A percentile compares a stretch with the other conserved stretches of the same genome.
Evolutionary conservation across 208 protist genomes (phyloP).

Genomic region (Leishmania tarentolae): DNA sequence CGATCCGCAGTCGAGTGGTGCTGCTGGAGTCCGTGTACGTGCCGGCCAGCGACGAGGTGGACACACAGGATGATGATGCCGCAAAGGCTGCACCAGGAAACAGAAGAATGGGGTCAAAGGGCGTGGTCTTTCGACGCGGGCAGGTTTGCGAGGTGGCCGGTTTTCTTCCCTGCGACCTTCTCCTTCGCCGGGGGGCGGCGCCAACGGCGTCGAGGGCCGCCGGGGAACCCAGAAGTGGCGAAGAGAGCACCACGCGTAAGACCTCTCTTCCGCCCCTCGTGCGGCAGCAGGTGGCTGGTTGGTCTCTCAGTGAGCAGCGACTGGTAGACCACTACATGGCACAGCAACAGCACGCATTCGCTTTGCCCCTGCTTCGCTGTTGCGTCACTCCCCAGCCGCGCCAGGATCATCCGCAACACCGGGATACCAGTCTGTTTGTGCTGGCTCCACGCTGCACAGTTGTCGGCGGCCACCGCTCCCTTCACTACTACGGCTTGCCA

Average conservation of each 20-base stretch:
- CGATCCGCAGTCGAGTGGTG: slow-evolving; percentile 35
- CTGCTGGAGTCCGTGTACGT: slow-evolving; percentile 25
- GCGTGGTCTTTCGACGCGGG: neutral
- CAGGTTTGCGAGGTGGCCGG: slow-evolving; percentile 32
- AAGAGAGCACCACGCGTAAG: neutral
- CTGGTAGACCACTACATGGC: slow-evolving; percentile 20
- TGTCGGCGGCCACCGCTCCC: slow-evolving; percentile 54
- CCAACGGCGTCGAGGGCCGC: neutral
- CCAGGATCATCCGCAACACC: neutral
- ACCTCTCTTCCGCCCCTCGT: slow-evolving; percentile 1
- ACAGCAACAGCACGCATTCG: slow-evolving; percentile 27
- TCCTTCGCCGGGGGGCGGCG: neutral
- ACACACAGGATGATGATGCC: neutral
- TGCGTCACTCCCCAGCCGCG: neutral
- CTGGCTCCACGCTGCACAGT: slow-evolving; percentile 34
- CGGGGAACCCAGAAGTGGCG: neutral
- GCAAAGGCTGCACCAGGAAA: neutral
- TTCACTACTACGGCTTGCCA: slow-evolving; percentile 69
- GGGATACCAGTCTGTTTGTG: slow-evolving; percentile 9
- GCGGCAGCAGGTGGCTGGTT: slow-evolving; percentile 9
- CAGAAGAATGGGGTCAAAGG: neutral
- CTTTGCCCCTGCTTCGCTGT: slow-evolving; percentile 41
- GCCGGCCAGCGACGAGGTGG: neutral
- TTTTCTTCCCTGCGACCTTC: slow-evolving; percentile 12
- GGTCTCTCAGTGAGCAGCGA: neutral